A percentile compares a stretch with the other conserved stretches of the same genome.
phyloP scores from a whole-genome alignment of 129 eudicot species.

The Heracleum sosnowskyi region DNA sequence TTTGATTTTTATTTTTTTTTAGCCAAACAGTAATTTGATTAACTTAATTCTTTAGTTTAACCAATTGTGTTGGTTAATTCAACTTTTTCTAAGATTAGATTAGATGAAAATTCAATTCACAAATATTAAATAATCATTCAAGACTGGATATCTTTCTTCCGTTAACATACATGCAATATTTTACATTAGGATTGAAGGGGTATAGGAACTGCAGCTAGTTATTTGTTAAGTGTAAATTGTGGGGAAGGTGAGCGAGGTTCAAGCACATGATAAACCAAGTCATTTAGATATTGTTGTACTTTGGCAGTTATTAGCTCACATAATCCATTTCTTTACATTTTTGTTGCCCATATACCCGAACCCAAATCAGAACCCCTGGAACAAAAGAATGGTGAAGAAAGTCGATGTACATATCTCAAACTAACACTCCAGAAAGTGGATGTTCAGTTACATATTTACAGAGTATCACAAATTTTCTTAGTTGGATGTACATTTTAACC shows the following conservation, averaged over 20 bases:
- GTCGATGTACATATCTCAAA: not conserved
- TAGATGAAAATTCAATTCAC: too few species aligned
- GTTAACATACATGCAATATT: conserved; percentile 11
- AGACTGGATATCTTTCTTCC: conserved; percentile 3
- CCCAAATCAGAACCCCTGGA: not conserved
- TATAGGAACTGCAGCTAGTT: conserved; percentile 22
- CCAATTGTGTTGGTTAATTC: too few species aligned
- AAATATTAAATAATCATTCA: not conserved
- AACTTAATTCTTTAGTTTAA: too few species aligned
- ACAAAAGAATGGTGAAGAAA: not conserved
- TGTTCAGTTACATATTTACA: not conserved
- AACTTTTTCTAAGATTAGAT: too few species aligned
- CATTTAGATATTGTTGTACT: conserved; percentile 14
- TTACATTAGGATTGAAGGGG: conserved; percentile 12
- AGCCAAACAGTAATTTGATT: too few species aligned
- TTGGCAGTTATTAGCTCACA: conserved; percentile 2
- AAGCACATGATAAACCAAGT: conserved; percentile 8
- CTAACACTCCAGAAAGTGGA: not conserved
- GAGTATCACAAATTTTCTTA: not conserved
- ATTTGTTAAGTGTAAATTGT: conserved; percentile 14
- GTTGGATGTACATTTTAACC: not conserved
- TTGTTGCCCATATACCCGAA: not conserved
- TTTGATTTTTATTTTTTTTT: too few species aligned
- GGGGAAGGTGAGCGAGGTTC: conserved; percentile 21
- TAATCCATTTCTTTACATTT: not conserved